Evolutionary conservation across 73 alveolate genomes (phyloP), one percentile per base, ranked within the genome.

Genomic region (Paramecium sexaurelia): DNA sequence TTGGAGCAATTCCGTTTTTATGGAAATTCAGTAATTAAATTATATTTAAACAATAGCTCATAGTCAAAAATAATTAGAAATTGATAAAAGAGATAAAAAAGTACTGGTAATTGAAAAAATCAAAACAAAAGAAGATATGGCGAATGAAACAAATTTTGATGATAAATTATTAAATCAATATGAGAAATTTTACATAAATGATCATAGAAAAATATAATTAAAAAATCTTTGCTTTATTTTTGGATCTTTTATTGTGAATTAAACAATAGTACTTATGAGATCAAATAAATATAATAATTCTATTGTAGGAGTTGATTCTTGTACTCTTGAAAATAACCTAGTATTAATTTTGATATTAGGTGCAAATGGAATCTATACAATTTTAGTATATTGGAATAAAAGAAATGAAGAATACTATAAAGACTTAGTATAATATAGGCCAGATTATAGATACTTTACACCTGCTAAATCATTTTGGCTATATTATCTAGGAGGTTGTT

Each of bases 361-460:
- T 7, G 75, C 35, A 1, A 78, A 78, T 78, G 9, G 22, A 4
- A 39, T 37, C 7, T 78, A 78, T 33, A 78, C 90, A 41, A 22
- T 15, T 5, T 24, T 32, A 17, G 90, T 78, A 0, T 78, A 45
- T 39, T 78, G 43, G 43, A 29, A 22, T 78, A 45, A 45, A 78
- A 37, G 90, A 40, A 78, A 78, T 22, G 68, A 78, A 78, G 90
- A 78, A 78, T 45, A 19, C 19, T 78, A 39, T 19, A 78, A 41
- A 45, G 71, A 78, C 17, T 45, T 41, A 78, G 68, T 41, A 24
- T 24, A 78, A 39, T 78, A 41, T 78, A 37, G 73, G 22, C 35
- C 73, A 22, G 90, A 78, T 10, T 56, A n/a, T 37, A 78, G 90
- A 26, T 78, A 41, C 47, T 78, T 40, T 78, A 78, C 90, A 5